A percentile compares a stretch with the other conserved stretches of the same genome.
These are phyloP conservation scores for Alternaria gaisen DNA, from an alignment of 2,329 filamentous ascomycete species.

Conservation along the genomic window DNA sequence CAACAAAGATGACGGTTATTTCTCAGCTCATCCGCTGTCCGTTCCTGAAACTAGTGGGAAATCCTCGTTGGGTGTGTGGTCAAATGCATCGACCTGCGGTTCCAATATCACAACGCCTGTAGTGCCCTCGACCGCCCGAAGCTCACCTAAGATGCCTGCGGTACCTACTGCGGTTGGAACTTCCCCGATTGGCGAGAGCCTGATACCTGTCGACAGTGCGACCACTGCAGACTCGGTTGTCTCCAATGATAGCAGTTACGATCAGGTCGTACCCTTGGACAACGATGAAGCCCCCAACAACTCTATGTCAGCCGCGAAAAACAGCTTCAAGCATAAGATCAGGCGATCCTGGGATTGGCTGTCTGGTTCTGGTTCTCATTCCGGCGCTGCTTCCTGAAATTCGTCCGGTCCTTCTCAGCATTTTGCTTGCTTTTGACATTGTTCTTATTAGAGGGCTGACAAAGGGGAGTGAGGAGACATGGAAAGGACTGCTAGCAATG, in stretches of 20 bases:
- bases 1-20: not conserved
- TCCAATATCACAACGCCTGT: conserved; percentile 18
- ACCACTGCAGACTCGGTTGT: conserved; percentile 11
- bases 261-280: conserved; percentile 9
- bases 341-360: conserved; percentile 27
- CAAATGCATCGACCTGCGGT: conserved; percentile 24
- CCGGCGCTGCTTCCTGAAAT: conserved; percentile 15
- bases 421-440: not conserved
- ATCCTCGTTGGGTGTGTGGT: conserved; percentile 1
- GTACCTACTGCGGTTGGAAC: conserved; percentile 79
- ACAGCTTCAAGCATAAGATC: conserved; percentile 24
- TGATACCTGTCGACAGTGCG: conserved; percentile 83
- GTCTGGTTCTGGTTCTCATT: conserved; percentile 12
- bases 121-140: conserved; percentile 46
- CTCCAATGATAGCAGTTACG: conserved; percentile 26
- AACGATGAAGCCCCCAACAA: not conserved
- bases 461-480: conserved; percentile 10
- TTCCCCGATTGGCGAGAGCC: conserved; percentile 91
- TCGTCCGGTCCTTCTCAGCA: not conserved
- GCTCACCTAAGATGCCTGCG: conserved; percentile 42
- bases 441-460: conserved; percentile 15
- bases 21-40: not conserved
- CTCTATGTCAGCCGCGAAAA: not conserved
- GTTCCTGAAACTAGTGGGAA: not conserved
- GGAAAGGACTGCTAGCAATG: conserved; percentile 2